These are phyloP conservation scores for Mariannaea elegans DNA, from an alignment of 2,329 filamentous ascomycete species.

Conservation along the genomic window DNA sequence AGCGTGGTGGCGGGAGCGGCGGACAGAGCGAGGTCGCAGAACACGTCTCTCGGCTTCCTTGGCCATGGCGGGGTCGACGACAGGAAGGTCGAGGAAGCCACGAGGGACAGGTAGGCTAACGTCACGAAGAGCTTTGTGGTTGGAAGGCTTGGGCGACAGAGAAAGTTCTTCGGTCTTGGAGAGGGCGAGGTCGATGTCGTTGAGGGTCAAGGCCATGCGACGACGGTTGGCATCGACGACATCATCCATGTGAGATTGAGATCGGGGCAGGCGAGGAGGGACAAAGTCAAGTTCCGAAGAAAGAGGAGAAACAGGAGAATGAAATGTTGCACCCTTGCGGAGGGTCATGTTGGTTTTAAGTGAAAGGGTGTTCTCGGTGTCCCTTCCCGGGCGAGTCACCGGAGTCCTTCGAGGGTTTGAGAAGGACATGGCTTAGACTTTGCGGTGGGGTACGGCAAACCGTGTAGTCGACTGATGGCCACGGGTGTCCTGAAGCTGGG, in stretches of 20 bases:
- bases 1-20: conserved; percentile 71
- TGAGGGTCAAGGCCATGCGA: conserved; percentile 73
- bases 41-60: conserved; percentile 57
- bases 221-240: conserved; percentile 74
- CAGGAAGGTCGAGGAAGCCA: conserved; percentile 65
- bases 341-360: conserved; percentile 57
- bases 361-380: conserved; percentile 44
- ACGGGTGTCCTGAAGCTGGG: conserved; percentile 45
- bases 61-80: conserved; percentile 60
- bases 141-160: conserved; percentile 47
- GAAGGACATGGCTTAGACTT: conserved; percentile 58
- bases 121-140: conserved; percentile 55
- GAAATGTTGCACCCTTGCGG: conserved; percentile 76
- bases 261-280: conserved; percentile 68
- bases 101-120: conserved; percentile 68
- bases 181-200: conserved; percentile 71
- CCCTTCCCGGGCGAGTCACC: conserved; percentile 50
- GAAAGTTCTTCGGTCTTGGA: conserved; percentile 54
- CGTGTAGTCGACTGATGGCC: conserved; percentile 39
- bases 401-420: conserved; percentile 58
- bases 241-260: conserved; percentile 76
- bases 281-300: conserved; percentile 53
- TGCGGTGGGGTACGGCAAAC: conserved; percentile 40
- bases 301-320: conserved; percentile 60
- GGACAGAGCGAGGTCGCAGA: conserved; percentile 63